Evolutionary conservation across 2,329 filamentous ascomycete species (phyloP), one percentile per base, ranked within the genome.

Genomic region (Diplocarpon rosae): DNA sequence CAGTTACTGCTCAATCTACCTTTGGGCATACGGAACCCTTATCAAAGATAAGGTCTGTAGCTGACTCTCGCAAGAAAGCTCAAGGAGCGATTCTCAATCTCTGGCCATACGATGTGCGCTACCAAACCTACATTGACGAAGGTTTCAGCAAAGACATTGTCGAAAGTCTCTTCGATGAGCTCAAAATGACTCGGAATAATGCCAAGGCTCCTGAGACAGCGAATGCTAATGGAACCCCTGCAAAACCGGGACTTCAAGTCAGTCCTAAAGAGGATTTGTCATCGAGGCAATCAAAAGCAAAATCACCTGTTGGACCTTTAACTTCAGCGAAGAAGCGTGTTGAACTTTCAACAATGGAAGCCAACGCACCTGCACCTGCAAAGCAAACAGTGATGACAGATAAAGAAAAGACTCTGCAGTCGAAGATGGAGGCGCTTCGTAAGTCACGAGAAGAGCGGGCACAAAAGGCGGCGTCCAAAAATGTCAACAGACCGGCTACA

Each of bases 361-460:
- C 33, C 27, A 24, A 14, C 31, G 11, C 14, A 31, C 11, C 34
- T 37, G 29, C 48, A 39, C 30, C 53, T 43, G 32, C 49, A 20
- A 57, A 56, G 20, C 33, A 48, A 41, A 27, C 54, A 27, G 50
- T 32, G 28, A 76, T 81, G 58, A 76, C 76, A 14, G 75, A 87
- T 52, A 94, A 85, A 48, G 85, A 85, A 46, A 74, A 72, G 47
- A 66, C 88, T 28, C 71, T 89, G 37, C 78, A 85, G 52, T 76
- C 86, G 59, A 87, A 86, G 53, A 80, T 94, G 58, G 85, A 87
- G 48, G 82, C 82, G 16, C 66, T 92, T 16, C 78, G 78, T 53
- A 80, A 76, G 54, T 67, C 71, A 30, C 67, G 73, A 28, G 68
- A 73, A 56, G 65, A 63, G 42, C 54, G 69, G 12, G 62, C 65